Evolutionary conservation across 1,284 basidiomycete genomes (phyloP), one percentile per base, ranked within the genome.

Genomic region (Cutaneotrichosporon sp.): DNA sequence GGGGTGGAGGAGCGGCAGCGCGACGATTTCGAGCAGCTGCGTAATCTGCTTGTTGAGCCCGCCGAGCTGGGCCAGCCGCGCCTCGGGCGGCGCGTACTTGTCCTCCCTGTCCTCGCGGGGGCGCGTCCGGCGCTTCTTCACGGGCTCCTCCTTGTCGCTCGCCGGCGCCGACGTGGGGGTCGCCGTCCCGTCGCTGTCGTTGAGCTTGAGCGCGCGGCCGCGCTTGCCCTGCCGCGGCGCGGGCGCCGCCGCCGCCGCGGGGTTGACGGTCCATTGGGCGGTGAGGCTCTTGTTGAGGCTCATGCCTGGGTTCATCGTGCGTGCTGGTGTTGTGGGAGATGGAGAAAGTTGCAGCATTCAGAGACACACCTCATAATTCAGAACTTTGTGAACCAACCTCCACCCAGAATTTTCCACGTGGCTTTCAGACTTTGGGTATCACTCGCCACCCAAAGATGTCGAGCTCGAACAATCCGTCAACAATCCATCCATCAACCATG

Each of bases 1-100:
- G 0, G 95, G 95, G 79, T 98, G 95, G 60, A 89, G 88, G 4
- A 99, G 81, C 0, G 95, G 95, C 86, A 98, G 89, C 0, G 92
- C 94, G 25, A 98, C 93, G 22, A 97, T 87, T 76, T 98, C 95
- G 31, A 98, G 84, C 80, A 98, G 87, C 79, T 94, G 95, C 75
- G 95, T 93, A 34, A 98, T 86, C 66, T 90, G 94, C 13, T 82
- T 73, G 56, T 90, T 87, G 8, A 97, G 86, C 4, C 95, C 95
- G 24, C 95, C 95, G 1, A 99, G 85, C 72, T 95, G 89, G 2
- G 89, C 85, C 14, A 98, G 82, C n/a, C 72, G 68, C 16, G 77
- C 67, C 24, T 77, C 73, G 0, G 79, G 78, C 1, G 78, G 78
- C 7, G 76, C 72, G 65, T 79, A 79, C 62, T 79, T 80, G 50